Evolutionary conservation across 2,329 filamentous ascomycete genomes (phyloP), one percentile per base, ranked within the genome.

Genomic region (Davidsoniella australis): DNA sequence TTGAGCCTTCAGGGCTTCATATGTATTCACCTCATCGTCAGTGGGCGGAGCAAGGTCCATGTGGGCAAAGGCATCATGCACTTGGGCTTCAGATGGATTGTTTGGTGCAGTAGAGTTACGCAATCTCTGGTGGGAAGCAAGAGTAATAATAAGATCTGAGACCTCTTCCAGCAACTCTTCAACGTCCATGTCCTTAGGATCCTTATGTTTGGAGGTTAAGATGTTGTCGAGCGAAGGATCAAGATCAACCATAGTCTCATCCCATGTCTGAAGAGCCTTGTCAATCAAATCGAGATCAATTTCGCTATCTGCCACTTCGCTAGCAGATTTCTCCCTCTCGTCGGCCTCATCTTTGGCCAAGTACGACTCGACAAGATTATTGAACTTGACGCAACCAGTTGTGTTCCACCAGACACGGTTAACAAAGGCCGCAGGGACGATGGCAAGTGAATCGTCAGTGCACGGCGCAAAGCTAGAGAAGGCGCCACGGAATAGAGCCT

Each of bases 401-500:
- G 76, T 76, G 59, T 85, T 78, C 82, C 83, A 89, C 82, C 83
- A 88, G 45, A 88, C 64, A 57, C 76, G 75, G 47, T 78, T 76
- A 52, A 83, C 75, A 45, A 77, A 70, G 33, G 76, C 75, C 1
- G 79, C 76, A 0, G 84, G 76, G 2, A 86, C 68, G 51, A 87
- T 69, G 5, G 84, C 80, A 10, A 72, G 75, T 2, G 81, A 73
- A 58, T 88, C 79, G 61, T 89, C 84, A 56, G 76, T 80, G 47
- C 74, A 78, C 0, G 84, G 84, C 5, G 84, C 84, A 61, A 88
- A 89, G 58, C 80, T 83, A 0, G 82, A 86, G 61, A 87, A 89
- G 1, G 80, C 83, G 49, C 80, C 77, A 26, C 82, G 73, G 59
- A 88, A 89, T 8, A 88, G 66, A 0, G 79, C 72, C 56, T 88